Evolutionary conservation across 1,139 yeast species (phyloP).

Genomic region (Debaryomyces sp.): DNA sequence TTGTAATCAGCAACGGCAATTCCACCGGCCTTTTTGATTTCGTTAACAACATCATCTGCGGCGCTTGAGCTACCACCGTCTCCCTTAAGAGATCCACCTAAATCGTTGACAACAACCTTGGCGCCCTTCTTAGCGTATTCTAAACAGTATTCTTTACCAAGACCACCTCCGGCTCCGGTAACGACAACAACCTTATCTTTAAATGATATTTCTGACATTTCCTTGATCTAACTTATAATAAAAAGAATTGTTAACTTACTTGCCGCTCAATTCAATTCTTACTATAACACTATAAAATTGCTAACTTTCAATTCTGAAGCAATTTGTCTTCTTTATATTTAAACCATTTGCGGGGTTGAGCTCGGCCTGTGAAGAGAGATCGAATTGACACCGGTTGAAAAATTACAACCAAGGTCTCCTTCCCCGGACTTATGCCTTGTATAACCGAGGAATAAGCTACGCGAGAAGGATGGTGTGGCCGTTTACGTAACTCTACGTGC

Average conservation of each 20-base stretch:
- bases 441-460: slow-evolving; percentile 4
- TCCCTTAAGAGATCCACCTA: slow-evolving; percentile 84
- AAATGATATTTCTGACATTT: slow-evolving; percentile 49
- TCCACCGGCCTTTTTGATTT: slow-evolving; percentile 77
- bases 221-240: slow-evolving; percentile 3
- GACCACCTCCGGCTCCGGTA: slow-evolving; percentile 98
- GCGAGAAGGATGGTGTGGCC: not conserved
- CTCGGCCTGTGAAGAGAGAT: slow-evolving; percentile 7
- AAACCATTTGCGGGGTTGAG: slow-evolving; percentile 9
- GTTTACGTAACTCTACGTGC: not conserved
- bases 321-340: slow-evolving; percentile 3
- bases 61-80: slow-evolving; percentile 66
- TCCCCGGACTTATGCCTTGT: slow-evolving; percentile 2
- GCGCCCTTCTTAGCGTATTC: slow-evolving; percentile 93
- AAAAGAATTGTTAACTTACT: not conserved
- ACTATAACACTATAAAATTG: not conserved
- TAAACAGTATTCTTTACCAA: slow-evolving; percentile 86
- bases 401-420: not conserved
- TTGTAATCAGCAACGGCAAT: slow-evolving; percentile 92
- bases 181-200: slow-evolving; percentile 86
- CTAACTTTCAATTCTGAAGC: not conserved
- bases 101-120: slow-evolving; percentile 87
- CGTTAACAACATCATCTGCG: slow-evolving; percentile 88
- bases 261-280: slow-evolving; percentile 1
- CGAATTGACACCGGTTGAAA: not conserved